Percentiles rank a stretch among this genome's conserved stretches.
Conservation (phyloP, 371 early-diverging fungal genomes). For the Funneliformis caledonium region DNA sequence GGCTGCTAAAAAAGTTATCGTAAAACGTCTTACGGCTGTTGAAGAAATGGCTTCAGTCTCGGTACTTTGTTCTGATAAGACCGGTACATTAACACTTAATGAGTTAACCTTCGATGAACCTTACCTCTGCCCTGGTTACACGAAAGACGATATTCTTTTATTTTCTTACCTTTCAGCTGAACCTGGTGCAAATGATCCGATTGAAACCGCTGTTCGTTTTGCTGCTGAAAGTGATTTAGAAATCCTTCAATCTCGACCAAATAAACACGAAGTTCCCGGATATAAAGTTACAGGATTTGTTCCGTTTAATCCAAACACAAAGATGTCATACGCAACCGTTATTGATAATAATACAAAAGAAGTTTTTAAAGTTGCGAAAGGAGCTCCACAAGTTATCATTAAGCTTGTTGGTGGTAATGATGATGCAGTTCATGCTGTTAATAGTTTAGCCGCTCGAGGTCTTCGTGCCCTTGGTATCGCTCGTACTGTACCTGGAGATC, state of each 20-base stretch:
- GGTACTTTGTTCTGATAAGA: slow-evolving; percentile 95
- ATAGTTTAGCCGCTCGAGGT: slow-evolving; percentile 82
- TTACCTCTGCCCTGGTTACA: slow-evolving; percentile 72
- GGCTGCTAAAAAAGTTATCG: slow-evolving; percentile 91
- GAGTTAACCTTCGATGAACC: slow-evolving; percentile 90
- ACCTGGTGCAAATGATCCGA: slow-evolving; percentile 90
- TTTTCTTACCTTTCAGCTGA: slow-evolving; percentile 89
- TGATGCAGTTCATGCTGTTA: slow-evolving; percentile 81
- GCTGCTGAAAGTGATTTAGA: slow-evolving; percentile 79
- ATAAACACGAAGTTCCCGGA: slow-evolving; percentile 79
- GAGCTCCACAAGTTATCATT: slow-evolving; percentile 93
- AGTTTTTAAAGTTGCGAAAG: slow-evolving; percentile 87
- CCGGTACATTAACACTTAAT: slow-evolving; percentile 96
- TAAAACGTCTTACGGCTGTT: slow-evolving; percentile 92
- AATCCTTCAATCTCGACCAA: slow-evolving; percentile 61
- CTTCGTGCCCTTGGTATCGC: slow-evolving; percentile 91
- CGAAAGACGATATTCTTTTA: slow-evolving; percentile 81
- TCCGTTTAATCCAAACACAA: slow-evolving; percentile 92
- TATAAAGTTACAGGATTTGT: slow-evolving; percentile 84
- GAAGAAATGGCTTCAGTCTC: slow-evolving; percentile 96
- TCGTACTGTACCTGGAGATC: slow-evolving; percentile 67
- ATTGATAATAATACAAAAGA: slow-evolving; percentile 65
- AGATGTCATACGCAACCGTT: slow-evolving; percentile 89
- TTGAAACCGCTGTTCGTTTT: slow-evolving; percentile 84
- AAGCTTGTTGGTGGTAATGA: slow-evolving; percentile 80